A percentile compares a stretch with the other conserved stretches of the same genome.
Evolutionary conservation across 1,139 yeast species (phyloP).

Genomic region (Geotrichum bryndzae): DNA sequence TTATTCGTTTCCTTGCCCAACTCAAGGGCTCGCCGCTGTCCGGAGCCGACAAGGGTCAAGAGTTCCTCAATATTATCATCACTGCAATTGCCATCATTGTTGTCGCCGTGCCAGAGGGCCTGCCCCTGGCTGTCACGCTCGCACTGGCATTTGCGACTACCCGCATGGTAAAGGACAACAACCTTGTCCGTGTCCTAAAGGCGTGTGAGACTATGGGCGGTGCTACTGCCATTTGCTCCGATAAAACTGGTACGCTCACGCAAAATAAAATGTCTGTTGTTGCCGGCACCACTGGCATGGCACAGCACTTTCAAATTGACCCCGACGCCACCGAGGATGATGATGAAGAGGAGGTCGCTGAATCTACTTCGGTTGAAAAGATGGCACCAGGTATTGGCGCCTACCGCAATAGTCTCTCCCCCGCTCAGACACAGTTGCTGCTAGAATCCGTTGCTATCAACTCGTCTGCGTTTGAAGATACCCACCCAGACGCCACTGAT

Average conservation of each 20-base stretch:
- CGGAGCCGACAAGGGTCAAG: slow-evolving; percentile 75
- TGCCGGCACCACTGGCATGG: slow-evolving; percentile 56
- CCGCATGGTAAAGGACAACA: slow-evolving; percentile 94
- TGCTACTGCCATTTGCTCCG: slow-evolving; percentile 95
- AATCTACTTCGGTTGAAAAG: slow-evolving; percentile 10
- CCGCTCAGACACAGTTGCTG: slow-evolving; percentile 34
- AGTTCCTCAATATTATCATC: slow-evolving; percentile 77
- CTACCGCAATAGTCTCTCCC: neutral
- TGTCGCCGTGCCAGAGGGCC: slow-evolving; percentile 97
- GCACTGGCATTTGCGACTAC: slow-evolving; percentile 97
- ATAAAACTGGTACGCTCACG: slow-evolving; percentile 93
- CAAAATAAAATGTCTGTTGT: slow-evolving; percentile 89
- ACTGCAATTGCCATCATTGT: slow-evolving; percentile 89
- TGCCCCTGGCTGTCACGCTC: slow-evolving; percentile 91
- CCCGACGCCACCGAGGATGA: slow-evolving; percentile 20
- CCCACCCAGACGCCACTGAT: slow-evolving; percentile 33
- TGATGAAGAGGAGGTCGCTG: neutral
- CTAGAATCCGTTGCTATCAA: slow-evolving; percentile 64
- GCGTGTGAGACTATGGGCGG: slow-evolving; percentile 99
- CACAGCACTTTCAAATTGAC: slow-evolving; percentile 37
- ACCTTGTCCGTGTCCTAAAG: slow-evolving; percentile 84
- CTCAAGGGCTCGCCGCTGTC: slow-evolving; percentile 48
- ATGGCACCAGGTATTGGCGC: slow-evolving; percentile 2
- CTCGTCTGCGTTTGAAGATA: slow-evolving; percentile 83
- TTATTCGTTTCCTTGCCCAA: slow-evolving; percentile 68